phyloP scores from a whole-genome alignment of 768 basidiomycete species.

The Pholiota conissans region DNA sequence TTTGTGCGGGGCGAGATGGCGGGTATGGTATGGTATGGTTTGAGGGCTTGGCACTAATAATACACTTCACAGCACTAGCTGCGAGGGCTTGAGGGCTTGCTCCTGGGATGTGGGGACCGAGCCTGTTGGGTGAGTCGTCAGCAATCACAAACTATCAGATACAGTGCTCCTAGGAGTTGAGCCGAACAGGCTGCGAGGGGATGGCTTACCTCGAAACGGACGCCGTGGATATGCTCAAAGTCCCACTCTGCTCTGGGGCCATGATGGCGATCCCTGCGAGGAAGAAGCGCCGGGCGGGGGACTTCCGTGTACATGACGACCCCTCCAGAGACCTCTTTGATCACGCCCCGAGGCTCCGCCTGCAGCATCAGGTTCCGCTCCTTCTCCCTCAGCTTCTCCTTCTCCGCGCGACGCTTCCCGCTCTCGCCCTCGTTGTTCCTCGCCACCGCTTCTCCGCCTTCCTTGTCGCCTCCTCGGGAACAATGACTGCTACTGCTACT shows the following conservation, averaged over 20 bases:
- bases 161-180: background rate
- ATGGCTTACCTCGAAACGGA: constrained; percentile 25
- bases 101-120: constrained; percentile 7
- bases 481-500: background rate
- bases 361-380: constrained; percentile 20
- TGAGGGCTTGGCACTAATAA: background rate
- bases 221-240: constrained; percentile 24
- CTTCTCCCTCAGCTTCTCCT: constrained; percentile 18
- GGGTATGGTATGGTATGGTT: background rate
- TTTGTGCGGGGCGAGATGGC: background rate
- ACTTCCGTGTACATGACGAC: constrained; percentile 26
- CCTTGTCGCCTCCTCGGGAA: background rate
- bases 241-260: constrained; percentile 20
- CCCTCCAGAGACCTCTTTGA: constrained; percentile 28
- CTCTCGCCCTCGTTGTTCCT: background rate
- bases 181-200: background rate
- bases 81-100: constrained; percentile 5
- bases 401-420: constrained; percentile 6
- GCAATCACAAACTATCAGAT: too few relatives aligned
- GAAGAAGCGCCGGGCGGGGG: constrained; percentile 11
- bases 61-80: constrained; percentile 2
- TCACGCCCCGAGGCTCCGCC: constrained; percentile 20
- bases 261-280: constrained; percentile 11
- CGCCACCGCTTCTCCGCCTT: background rate
- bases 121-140: constrained; percentile 4